Conservation (phyloP, 345 rosid genomes). For the Brassica cretica region DNA sequence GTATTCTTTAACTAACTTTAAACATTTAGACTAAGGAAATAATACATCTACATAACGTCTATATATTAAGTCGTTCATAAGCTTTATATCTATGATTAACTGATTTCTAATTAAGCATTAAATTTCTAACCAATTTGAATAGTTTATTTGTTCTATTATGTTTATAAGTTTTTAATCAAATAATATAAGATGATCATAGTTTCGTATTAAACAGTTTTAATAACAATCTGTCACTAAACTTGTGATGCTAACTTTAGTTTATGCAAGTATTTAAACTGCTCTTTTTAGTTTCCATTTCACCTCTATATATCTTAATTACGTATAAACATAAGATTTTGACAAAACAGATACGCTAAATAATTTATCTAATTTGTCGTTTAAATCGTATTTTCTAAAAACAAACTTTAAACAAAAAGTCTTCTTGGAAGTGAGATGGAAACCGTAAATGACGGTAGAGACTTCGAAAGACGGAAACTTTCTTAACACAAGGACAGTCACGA, state of each 20-base stretch:
- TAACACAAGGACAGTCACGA: slow-evolving; percentile 11
- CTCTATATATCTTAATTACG: too few species aligned
- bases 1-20: not conserved
- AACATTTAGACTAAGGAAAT: not conserved
- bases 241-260: not conserved
- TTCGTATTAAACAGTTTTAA: not conserved
- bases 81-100: not conserved
- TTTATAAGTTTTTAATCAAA: not conserved
- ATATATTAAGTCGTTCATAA: not conserved
- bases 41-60: not conserved
- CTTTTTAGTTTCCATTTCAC: not conserved
- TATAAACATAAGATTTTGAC: not conserved
- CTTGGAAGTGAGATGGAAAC: not conserved
- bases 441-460: slow-evolving; percentile 20
- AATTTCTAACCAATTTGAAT: not conserved
- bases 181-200: not conserved
- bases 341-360: not conserved
- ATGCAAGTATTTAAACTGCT: not conserved
- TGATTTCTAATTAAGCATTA: not conserved
- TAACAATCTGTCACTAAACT: not conserved
- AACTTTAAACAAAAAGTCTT: not conserved
- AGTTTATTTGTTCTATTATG: not conserved
- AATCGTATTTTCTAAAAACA: not conserved
- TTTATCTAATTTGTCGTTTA: not conserved
- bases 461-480: not conserved